phyloP scores from a whole-genome alignment of 2,329 filamentous ascomycete species.

The Ophiostoma piceae region DNA sequence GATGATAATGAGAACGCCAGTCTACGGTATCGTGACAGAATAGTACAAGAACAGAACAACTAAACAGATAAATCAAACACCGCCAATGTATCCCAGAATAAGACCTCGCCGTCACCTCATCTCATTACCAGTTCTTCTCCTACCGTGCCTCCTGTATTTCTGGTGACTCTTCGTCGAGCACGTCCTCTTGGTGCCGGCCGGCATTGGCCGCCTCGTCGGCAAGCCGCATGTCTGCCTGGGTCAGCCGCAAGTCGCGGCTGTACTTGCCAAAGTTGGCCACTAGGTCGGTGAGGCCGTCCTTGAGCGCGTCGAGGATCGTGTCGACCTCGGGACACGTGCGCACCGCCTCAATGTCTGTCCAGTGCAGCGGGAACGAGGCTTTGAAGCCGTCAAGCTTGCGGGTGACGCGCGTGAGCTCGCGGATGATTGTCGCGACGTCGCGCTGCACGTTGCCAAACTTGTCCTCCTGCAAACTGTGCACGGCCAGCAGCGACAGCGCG shows the following conservation, averaged over 20 bases:
- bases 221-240: conserved; percentile 62
- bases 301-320: conserved; percentile 59
- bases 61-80: conserved; percentile 3
- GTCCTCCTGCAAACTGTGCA: conserved; percentile 73
- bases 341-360: conserved; percentile 66
- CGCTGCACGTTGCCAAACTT: conserved; percentile 79
- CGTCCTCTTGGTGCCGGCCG: conserved; percentile 27
- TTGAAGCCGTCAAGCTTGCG: conserved; percentile 65
- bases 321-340: conserved; percentile 63
- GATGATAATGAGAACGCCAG: conserved; percentile 4
- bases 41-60: background rate
- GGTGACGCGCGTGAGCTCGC: conserved; percentile 64
- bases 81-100: conserved; percentile 9
- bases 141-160: conserved; percentile 21
- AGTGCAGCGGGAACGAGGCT: conserved; percentile 57
- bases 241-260: conserved; percentile 63
- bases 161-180: background rate
- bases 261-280: conserved; percentile 70
- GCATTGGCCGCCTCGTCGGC: conserved; percentile 58
- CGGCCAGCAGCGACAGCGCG: conserved; percentile 62
- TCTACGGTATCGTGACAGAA: conserved; percentile 18
- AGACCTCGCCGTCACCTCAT: background rate
- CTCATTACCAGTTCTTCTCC: background rate
- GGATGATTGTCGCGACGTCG: conserved; percentile 69
- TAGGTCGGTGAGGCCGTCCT: conserved; percentile 59